These are phyloP conservation scores for Carex myosuroides DNA, from an alignment of 176 grass and related monocot species.

Conservation along the genomic window DNA sequence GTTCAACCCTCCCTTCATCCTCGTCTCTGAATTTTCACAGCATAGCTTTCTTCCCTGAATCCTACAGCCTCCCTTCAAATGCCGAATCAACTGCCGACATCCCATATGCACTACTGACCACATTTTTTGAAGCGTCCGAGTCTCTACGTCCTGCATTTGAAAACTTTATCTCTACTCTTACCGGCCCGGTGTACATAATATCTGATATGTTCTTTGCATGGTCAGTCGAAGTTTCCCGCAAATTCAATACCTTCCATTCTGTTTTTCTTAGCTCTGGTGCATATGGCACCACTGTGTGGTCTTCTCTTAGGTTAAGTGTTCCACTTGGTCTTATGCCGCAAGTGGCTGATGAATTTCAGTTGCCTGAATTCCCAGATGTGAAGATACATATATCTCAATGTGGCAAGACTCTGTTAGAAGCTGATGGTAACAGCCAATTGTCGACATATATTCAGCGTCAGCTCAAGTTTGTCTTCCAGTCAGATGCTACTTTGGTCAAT, in stretches of 20 bases:
- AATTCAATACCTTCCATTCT: slow-evolving; percentile 15
- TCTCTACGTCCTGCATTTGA: slow-evolving; percentile 37
- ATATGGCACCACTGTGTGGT: neutral
- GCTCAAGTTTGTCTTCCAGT: neutral
- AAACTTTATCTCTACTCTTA: slow-evolving; percentile 5
- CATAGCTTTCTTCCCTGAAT: slow-evolving; percentile 29
- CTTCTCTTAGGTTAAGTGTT: slow-evolving; percentile 11
- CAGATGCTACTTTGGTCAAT: slow-evolving; percentile 13
- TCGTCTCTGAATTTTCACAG: slow-evolving; percentile 7
- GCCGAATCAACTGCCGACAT: slow-evolving; percentile 26
- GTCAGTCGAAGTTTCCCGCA: slow-evolving; percentile 12
- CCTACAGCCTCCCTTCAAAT: slow-evolving; percentile 32
- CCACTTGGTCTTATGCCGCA: neutral
- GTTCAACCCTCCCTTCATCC: slow-evolving; percentile 1
- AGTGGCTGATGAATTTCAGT: neutral
- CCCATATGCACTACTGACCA: neutral
- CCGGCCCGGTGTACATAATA: slow-evolving; percentile 20
- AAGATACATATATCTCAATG: slow-evolving; percentile 27
- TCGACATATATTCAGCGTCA: slow-evolving; percentile 7
- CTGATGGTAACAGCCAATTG: slow-evolving; percentile 9
- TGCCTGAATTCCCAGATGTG: slow-evolving; percentile 17
- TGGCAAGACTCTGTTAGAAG: neutral
- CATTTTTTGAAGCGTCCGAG: slow-evolving; percentile 21
- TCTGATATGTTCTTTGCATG: slow-evolving; percentile 40
- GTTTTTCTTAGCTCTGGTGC: slow-evolving; percentile 12